A percentile compares a stretch with the other conserved stretches of the same genome.
These are phyloP conservation scores for Austroboletus festivus DNA, from an alignment of 768 basidiomycete species.

Conservation along the genomic window DNA sequence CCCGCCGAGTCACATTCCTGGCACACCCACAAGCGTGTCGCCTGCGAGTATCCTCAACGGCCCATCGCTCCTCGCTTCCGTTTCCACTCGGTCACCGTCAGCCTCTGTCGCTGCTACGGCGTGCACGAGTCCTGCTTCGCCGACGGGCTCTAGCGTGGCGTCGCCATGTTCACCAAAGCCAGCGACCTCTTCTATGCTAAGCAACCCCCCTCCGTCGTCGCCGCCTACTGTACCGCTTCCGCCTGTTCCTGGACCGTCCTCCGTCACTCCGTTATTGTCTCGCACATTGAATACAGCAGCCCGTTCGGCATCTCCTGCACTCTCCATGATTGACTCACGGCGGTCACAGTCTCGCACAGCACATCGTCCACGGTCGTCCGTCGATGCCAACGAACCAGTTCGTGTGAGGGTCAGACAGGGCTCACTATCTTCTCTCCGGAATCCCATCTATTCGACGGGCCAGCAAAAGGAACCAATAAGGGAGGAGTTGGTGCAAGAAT, in stretches of 20 bases:
- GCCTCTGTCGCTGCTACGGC: constrained; percentile 3
- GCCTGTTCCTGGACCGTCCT: constrained; percentile 61
- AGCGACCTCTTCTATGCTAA: constrained; percentile 2
- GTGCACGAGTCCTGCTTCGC: not conserved
- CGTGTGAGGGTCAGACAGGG: constrained; percentile 23
- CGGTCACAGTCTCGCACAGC: constrained; percentile 19
- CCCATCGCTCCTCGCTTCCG: constrained; percentile 15
- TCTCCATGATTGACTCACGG: constrained; percentile 17
- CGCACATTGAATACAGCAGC: constrained; percentile 26
- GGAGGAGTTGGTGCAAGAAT: constrained; percentile 13
- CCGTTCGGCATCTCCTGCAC: constrained; percentile 22
- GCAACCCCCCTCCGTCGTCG: constrained; percentile 55
- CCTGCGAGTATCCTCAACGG: constrained; percentile 5
- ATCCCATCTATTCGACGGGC: constrained; percentile 13
- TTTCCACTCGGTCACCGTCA: constrained; percentile 4
- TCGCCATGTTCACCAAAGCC: constrained; percentile 18
- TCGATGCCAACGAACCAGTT: constrained; percentile 12
- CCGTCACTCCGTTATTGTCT: constrained; percentile 47
- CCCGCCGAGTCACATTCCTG: constrained; percentile 34
- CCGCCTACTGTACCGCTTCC: constrained; percentile 62
- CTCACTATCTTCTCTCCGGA: constrained; percentile 29
- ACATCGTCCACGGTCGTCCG: constrained; percentile 15
- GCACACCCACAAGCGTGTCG: constrained; percentile 14
- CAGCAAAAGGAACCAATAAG: constrained; percentile 15
- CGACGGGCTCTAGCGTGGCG: constrained; percentile 3